Evolutionary conservation across 768 basidiomycete species (phyloP), one percentile per base, ranked within the genome.

Genomic region (Pulveroboletus ravenelii): DNA sequence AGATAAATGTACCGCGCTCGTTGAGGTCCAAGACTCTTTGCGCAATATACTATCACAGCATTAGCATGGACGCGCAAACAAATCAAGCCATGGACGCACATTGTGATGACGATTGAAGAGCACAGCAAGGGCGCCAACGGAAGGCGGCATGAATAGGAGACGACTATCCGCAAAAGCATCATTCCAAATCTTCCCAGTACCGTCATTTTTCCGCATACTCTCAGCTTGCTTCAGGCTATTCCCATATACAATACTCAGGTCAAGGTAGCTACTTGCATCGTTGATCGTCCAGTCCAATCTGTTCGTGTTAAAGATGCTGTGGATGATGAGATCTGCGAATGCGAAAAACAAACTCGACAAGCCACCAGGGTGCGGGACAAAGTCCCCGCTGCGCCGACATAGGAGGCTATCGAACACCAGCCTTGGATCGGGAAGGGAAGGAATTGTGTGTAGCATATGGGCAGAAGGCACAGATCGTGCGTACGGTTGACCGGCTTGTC

Each of bases 331-430:
- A 58, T 88, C 77, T 12, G 88, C 88, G 59, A 91, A 88, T 0
- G 87, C 84, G 57, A 89, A 91, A 69, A 89, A 85, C 17, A 87
- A 69, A 52, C 79, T 77, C 13, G 83, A 87, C 40, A 90, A 77
- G 17, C 88, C 88, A 4, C 78, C 80, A 5, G 85, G 84, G 63
- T 87, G 85, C 9, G 72, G 66, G 17, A 60, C 59, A 54, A 79
- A 82, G 47, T 73, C 62, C 23, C 50, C 36, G 23, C 47, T 31
- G 57, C 57, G 47, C 58, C 61, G 61, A 64, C 76, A 64, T 36
- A 92, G 71, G 13, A 92, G 79, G 2, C 76, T 74, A 59, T 92
- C 87, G 53, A 89, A 92, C 5, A 92, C 74, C 7, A 85, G 65
- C 4, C 74, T 78, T 15, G 88, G 67, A 54, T 87, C 82, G 1